Conservation (phyloP, 345 rosid species). For the Citropsis articulata region DNA sequence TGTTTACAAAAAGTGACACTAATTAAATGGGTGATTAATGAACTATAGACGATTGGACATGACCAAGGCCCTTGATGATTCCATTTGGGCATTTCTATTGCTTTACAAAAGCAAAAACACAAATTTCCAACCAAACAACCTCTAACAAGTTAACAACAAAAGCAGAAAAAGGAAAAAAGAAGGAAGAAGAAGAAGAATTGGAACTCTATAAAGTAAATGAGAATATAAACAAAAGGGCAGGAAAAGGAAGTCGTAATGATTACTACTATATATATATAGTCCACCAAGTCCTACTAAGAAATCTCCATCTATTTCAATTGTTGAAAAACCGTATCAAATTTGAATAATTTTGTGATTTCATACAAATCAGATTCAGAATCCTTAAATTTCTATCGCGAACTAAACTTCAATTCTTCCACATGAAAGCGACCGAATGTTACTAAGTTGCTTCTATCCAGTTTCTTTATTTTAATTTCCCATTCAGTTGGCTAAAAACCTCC, state of each 20-base stretch:
- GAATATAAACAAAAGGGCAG: not conserved
- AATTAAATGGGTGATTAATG: no score
- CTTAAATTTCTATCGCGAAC: no score
- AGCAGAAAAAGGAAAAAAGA: no score
- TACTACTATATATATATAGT: not conserved
- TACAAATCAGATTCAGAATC: no score
- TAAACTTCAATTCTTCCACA: no score
- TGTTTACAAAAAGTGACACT: no score
- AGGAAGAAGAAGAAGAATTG: not conserved
- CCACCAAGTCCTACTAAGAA: not conserved
- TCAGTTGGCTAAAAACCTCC: not conserved
- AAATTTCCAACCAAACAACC: not conserved
- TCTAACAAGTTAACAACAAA: not conserved
- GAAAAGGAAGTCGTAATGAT: not conserved
- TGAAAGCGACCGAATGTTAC: not conserved
- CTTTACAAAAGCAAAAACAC: not conserved
- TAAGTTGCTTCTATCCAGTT: not conserved
- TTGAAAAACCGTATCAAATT: not conserved
- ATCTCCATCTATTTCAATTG: not conserved
- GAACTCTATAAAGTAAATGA: not conserved
- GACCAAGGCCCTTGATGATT: not conserved
- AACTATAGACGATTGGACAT: not conserved
- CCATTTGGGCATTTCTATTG: not conserved
- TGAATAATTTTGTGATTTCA: not conserved
- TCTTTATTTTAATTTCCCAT: not conserved